phyloP scores from a whole-genome alignment of 768 basidiomycete genomes.

The Termitomyces titanicus region DNA sequence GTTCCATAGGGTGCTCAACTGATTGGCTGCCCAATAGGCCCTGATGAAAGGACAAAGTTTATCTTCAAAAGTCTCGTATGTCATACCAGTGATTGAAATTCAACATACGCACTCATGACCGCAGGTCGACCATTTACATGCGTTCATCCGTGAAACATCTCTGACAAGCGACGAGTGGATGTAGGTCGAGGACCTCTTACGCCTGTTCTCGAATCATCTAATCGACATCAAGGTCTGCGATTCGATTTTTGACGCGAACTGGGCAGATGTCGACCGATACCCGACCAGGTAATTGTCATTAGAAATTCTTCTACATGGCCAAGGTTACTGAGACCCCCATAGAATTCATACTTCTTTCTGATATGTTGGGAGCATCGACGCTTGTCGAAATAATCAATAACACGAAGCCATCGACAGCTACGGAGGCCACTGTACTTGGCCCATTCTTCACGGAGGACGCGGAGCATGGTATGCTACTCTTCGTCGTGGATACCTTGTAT shows the following conservation, averaged over 20 bases:
- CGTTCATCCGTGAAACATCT: conserved; percentile 69
- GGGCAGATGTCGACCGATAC: conserved; percentile 73
- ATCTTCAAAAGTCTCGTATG: conserved; percentile 40
- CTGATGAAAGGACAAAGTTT: conserved; percentile 39
- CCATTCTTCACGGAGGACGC: conserved; percentile 83
- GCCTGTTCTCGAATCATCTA: not conserved
- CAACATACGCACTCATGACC: not conserved
- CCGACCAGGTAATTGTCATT: conserved; percentile 42
- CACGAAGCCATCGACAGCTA: conserved; percentile 55
- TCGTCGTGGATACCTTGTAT: not conserved
- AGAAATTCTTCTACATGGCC: not conserved
- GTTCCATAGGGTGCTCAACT: not conserved
- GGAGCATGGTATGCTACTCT: conserved; percentile 49
- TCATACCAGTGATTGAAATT: conserved; percentile 5
- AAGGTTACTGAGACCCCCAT: conserved; percentile 13
- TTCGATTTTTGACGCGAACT: conserved; percentile 71
- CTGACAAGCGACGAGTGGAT: conserved; percentile 87
- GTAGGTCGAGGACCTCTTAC: conserved; percentile 26
- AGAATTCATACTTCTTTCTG: conserved; percentile 87
- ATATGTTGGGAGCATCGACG: conserved; percentile 72
- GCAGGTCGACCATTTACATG: conserved; percentile 68
- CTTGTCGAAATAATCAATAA: conserved; percentile 77
- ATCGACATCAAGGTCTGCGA: conserved; percentile 39
- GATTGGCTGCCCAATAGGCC: conserved; percentile 25
- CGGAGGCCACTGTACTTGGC: conserved; percentile 75